Percentiles rank a stretch among this genome's conserved stretches.
phyloP scores from a whole-genome alignment of 805 yeast genomes.

The Yarrowia hollandica region DNA sequence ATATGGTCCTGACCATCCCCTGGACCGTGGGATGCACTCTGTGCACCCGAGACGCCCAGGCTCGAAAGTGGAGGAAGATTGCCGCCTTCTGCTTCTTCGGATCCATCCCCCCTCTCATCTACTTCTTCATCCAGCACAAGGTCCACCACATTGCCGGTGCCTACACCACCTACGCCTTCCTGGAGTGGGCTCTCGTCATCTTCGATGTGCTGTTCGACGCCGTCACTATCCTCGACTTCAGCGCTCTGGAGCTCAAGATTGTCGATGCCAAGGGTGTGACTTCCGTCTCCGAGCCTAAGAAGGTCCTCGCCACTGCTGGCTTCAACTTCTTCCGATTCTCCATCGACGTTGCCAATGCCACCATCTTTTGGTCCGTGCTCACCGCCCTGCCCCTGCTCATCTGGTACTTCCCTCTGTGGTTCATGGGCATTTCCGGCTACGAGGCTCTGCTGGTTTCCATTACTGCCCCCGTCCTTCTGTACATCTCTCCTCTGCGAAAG shows the following conservation, averaged over 20 bases:
- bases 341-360: constrained; percentile 56
- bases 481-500: constrained; percentile 47
- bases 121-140: constrained; percentile 90
- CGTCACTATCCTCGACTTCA: constrained; percentile 71
- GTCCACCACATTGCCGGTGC: constrained; percentile 90
- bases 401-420: constrained; percentile 98
- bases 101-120: constrained; percentile 76
- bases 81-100: constrained; percentile 66
- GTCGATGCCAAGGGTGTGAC: constrained; percentile 35
- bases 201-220: constrained; percentile 85
- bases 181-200: constrained; percentile 87
- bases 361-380: constrained; percentile 78
- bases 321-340: constrained; percentile 39
- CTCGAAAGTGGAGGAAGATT: constrained; percentile 50
- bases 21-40: constrained; percentile 72
- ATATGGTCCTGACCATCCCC: constrained; percentile 85
- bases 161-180: constrained; percentile 88
- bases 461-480: constrained; percentile 58
- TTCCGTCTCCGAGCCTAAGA: constrained; percentile 29
- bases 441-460: constrained; percentile 68
- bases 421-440: constrained; percentile 95
- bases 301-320: constrained; percentile 34
- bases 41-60: constrained; percentile 50
- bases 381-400: constrained; percentile 82
- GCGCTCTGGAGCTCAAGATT: constrained; percentile 53